Evolutionary conservation across 805 yeast genomes (phyloP), one percentile per base, ranked within the genome.

Genomic region (Candida ovalis): DNA sequence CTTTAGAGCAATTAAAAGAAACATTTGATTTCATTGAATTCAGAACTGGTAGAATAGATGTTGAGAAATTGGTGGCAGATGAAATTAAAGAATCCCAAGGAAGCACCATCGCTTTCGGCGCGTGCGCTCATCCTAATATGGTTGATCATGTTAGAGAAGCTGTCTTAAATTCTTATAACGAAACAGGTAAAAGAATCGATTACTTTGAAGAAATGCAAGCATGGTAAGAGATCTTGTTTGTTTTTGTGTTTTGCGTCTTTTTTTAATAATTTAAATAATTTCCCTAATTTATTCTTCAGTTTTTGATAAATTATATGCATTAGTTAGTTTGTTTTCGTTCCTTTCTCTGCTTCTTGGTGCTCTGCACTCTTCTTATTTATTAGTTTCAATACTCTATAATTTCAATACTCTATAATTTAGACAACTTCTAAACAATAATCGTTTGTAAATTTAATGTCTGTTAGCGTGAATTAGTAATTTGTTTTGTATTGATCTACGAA

Each of bases 91-190:
- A 64, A 36, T 54, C 73, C 18, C 49, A 53, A 15, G 77, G 17
- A 30, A 30, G 77, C 8, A 57, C 77, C 5, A 53, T 73, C 44
- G 81, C 77, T 1, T 62, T 78, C 52, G 74, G 72, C 46, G 69
- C 74, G 3, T 78, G 83, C 67, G 80, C 78, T 22, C 78, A 76
- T 60, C 68, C 72, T 24, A 50, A 66, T 24, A 68, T 76, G 69
- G 74, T 68, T 35, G 71, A 66, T 50, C 42, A 49, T 23, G 43
- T 59, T 6, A 63, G 71, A 53, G 50, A 42, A 2, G 51, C 58
- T 13, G 59, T 67, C 32, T 50, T 58, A 13, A 30, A 51, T 9
- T 48, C 46, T 9, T 48, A 64, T 19, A 43, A 45, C 22, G 12
- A 40, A 1, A 22, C 43, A 17, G 43, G 39, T 4, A 48, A 55